These are phyloP conservation scores for Chalaropsis thielavioides DNA, from an alignment of 2,329 filamentous ascomycete genomes.

Conservation along the genomic window DNA sequence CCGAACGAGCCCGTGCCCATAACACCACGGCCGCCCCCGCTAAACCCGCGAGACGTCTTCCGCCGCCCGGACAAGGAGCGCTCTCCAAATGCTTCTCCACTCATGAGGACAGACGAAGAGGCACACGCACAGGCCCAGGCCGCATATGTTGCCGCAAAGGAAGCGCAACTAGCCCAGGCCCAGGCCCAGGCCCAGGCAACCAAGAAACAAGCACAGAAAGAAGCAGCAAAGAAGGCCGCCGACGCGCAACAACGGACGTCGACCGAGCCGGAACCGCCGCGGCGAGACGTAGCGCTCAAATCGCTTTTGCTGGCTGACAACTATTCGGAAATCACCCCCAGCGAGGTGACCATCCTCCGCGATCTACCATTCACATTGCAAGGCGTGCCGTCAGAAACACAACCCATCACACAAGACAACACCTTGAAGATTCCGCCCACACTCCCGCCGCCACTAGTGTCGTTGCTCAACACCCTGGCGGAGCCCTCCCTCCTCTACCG, in stretches of 20 bases:
- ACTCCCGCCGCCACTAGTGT: conserved; percentile 70
- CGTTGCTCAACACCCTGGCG: conserved; percentile 74
- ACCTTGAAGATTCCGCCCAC: conserved; percentile 62
- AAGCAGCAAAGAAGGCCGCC: conserved; percentile 25
- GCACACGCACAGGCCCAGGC: conserved; percentile 20
- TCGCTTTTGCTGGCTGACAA: conserved; percentile 44
- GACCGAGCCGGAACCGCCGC: conserved; percentile 23
- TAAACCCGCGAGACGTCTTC: conserved; percentile 27
- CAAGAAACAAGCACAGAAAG: conserved; percentile 17
- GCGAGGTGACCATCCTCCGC: conserved; percentile 52
- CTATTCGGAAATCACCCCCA: conserved; percentile 41
- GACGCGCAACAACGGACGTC: conserved; percentile 19
- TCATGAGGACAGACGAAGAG: conserved; percentile 32
- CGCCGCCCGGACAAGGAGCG: conserved; percentile 28
- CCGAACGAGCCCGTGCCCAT: conserved; percentile 38
- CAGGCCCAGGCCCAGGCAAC: conserved; percentile 4
- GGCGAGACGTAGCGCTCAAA: conserved; percentile 40
- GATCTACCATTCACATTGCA: conserved; percentile 89
- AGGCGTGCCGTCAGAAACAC: conserved; percentile 72
- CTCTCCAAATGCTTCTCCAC: conserved; percentile 26
- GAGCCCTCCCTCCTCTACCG: conserved; percentile 90
- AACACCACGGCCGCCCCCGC: conserved; percentile 25
- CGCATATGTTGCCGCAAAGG: conserved; percentile 28
- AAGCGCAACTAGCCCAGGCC: conserved; percentile 25
- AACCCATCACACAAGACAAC: conserved; percentile 57